Evolutionary conservation across 2,329 filamentous ascomycete genomes (phyloP), one percentile per base, ranked within the genome.

Genomic region (Microsporum canis): DNA sequence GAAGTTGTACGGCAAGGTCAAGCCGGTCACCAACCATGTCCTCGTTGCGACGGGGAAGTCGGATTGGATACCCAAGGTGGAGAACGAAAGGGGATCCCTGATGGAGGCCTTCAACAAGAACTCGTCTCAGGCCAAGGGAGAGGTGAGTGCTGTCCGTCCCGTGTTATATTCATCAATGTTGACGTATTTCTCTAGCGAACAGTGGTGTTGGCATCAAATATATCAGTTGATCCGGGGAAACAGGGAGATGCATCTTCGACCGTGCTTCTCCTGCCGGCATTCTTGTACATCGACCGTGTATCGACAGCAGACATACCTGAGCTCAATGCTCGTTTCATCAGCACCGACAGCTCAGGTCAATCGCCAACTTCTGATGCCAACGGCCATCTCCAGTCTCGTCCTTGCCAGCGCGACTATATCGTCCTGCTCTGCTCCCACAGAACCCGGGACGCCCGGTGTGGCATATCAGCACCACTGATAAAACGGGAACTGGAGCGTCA

Each of bases 371-470:
- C 66, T 66, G 64, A 69, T 69, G 67, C 65, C 69, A 73, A 62
- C 68, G 67, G 66, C 70, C 73, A 62, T 36, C 76, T 88, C 45
- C 78, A 75, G 31, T 78, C 84, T 23, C 83, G 84, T 6, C 80
- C 87, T 4, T 91, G 86, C 66, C 89, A 90, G 3, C 92, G 97
- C 78, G 82, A 84, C 65, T 91, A 87, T 65, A 81, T 97, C 29
- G 89, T 99, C 70, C 83, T 99, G 58, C 85, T 99, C 70, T 99
- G 94, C 79, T 95, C 89, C 53, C 94, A 97, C 71, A 85, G 84
- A 70, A 96, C 89, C 23, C 87, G 92, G 64, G 94, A 97, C 73
- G 91, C 89, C 0, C 88, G 94, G 67, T 97, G 94, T 72, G 94
- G 92, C 0, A 91, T 96, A 77, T 94, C 88, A 43, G 94, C 94